Evolutionary conservation across 768 basidiomycete genomes (phyloP), one percentile per base, ranked within the genome.

Genomic region (Fistulinella prunicolor): DNA sequence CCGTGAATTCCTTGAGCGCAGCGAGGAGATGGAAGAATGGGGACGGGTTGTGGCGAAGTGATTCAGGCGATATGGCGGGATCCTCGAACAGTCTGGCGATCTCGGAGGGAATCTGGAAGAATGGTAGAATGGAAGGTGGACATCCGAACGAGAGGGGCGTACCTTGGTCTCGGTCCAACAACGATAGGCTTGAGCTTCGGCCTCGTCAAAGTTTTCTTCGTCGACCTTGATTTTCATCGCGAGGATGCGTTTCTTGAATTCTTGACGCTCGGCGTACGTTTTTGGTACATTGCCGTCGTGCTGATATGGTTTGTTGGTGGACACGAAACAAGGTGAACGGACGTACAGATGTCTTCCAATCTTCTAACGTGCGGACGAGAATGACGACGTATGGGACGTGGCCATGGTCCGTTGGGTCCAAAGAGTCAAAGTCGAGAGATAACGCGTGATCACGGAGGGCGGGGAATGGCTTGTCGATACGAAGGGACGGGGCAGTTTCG

Each of bases 201-300:
- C 95, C 67, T 98, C 95, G 51, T 96, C 95, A 62, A 94, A 94
- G 69, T 98, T 99, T 73, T 99, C 96, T 62, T 98, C 93, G 62
- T 99, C 96, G 0, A 69, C 57, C 59, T 91, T 92, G 48, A 78
- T 62, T 58, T 84, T 83, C 74, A 85, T 79, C 1, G 70, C 70
- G n/a, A 73, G 67, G 37, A 98, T 70, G 3, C 45, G 46, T 28
- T 77, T 70, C 61, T 94, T 93, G 76, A 97, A 95, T 23, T 77
- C 82, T 51, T 85, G 77, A 59, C 86, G 82, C 57, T 96, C 89
- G 1, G 73, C 74, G 28, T 63, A 70, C 24, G 64, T 81, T 68
- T 68, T 73, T 38, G 72, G 83, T 10, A 78, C 70, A 1, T 70
- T 68, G 16, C 83, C 86, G 45, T 74, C 75, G 63, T 96, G 92